Conservation (phyloP, 768 basidiomycete genomes). For the Mycena olivaceomarginata region DNA sequence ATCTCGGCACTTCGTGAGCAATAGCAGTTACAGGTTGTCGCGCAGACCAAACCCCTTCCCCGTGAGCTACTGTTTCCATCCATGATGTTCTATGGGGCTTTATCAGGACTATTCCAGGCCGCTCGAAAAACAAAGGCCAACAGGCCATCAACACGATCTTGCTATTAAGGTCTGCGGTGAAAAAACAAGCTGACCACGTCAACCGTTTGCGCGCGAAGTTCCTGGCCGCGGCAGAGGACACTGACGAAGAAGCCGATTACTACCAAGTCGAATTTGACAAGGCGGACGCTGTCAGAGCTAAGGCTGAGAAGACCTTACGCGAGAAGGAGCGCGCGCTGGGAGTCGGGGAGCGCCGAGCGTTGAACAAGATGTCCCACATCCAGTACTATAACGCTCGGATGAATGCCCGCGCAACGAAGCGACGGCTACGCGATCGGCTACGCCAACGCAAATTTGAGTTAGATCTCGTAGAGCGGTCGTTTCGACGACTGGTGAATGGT, state of each 20-base stretch:
- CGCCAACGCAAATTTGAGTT: slow-evolving; percentile 9
- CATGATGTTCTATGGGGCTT: background rate
- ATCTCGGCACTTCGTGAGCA: slow-evolving; percentile 1
- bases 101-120: background rate
- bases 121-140: background rate
- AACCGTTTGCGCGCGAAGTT: background rate
- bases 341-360: slow-evolving; percentile 6
- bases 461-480: slow-evolving; percentile 7
- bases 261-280: background rate
- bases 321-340: slow-evolving; percentile 6
- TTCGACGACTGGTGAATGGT: slow-evolving; percentile 3
- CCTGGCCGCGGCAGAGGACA: slow-evolving; percentile 3
- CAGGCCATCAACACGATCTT: background rate
- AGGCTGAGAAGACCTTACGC: slow-evolving; percentile 4
- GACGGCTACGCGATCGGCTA: slow-evolving; percentile 3
- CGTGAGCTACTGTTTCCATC: background rate
- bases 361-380: slow-evolving; percentile 4
- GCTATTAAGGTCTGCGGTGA: slow-evolving; percentile 3
- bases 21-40: slow-evolving; percentile 7
- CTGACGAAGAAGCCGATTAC: slow-evolving; percentile 7
- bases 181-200: background rate
- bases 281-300: background rate
- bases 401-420: slow-evolving; percentile 2
- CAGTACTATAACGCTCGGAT: slow-evolving; percentile 6
- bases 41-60: background rate